A percentile compares a stretch with the other conserved stretches of the same genome.
These are phyloP conservation scores for Pseudotsuga menziesii DNA, from an alignment of 75 land plant species.

Conservation along the genomic window DNA sequence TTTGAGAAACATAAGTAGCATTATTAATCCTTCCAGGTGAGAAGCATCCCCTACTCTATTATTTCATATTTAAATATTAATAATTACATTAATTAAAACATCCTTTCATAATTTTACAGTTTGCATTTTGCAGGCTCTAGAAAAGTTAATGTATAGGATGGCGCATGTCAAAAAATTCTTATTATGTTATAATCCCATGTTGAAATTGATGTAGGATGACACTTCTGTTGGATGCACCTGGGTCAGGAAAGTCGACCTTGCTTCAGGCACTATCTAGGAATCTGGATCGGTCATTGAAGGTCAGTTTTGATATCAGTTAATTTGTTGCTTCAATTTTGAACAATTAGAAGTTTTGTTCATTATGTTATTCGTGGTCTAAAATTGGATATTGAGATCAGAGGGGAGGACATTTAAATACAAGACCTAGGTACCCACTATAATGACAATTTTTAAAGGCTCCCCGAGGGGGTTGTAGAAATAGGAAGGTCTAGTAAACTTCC, in stretches of 20 bases:
- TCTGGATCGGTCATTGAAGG: conserved; percentile 11
- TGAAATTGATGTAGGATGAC: conserved; percentile 6
- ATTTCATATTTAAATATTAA: neutral
- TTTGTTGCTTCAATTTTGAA: neutral
- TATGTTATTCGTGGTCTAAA: too few relatives aligned
- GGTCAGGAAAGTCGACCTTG: conserved; percentile 12
- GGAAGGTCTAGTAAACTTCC: too few relatives aligned
- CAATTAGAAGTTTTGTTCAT: too few relatives aligned
- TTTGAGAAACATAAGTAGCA: conserved; percentile 28
- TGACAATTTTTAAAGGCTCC: neutral
- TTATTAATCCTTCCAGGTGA: conserved; percentile 31
- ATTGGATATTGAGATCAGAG: too few relatives aligned
- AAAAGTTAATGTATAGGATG: too few relatives aligned
- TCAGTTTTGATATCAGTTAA: neutral
- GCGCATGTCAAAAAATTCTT: neutral
- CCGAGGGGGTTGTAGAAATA: too few relatives aligned
- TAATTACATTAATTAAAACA: too few relatives aligned
- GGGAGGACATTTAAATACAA: neutral
- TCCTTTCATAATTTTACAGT: too few relatives aligned
- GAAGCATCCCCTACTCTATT: neutral
- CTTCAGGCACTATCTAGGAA: conserved; percentile 13
- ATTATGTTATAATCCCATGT: too few relatives aligned
- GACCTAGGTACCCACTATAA: conserved; percentile 13
- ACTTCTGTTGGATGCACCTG: conserved; percentile 12
- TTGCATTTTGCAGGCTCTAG: too few relatives aligned